phyloP scores from a whole-genome alignment of 306 rosid species.

The Malus fusca region DNA sequence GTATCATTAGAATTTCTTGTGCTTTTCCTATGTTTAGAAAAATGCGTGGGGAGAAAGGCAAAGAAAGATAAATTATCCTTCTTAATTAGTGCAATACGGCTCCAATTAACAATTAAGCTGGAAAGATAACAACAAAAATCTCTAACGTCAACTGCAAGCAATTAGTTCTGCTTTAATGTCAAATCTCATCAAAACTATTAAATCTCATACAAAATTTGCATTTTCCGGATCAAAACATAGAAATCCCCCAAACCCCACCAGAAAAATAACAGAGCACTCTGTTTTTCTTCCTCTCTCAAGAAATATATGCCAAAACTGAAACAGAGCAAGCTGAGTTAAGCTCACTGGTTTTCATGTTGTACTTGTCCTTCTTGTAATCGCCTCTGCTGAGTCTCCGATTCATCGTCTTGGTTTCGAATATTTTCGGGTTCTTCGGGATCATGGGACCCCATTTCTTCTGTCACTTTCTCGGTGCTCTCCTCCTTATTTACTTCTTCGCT shows the following conservation, averaged over 20 bases:
- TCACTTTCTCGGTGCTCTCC: conserved; percentile 17
- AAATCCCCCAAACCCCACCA: conserved; percentile 12
- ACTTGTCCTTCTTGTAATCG: conserved; percentile 1
- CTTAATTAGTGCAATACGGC: not conserved
- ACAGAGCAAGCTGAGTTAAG: too few species aligned
- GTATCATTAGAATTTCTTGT: not conserved
- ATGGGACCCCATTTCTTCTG: conserved; percentile 17
- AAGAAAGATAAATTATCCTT: not conserved
- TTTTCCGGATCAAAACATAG: conserved; percentile 24
- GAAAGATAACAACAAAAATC: not conserved
- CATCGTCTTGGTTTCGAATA: conserved; percentile 5
- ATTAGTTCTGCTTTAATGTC: conserved; percentile 3
- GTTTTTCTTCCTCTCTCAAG: too few species aligned
- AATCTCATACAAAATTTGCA: conserved; percentile 39
- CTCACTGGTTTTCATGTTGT: conserved; percentile 13
- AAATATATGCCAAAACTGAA: too few species aligned
- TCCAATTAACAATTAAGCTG: conserved; percentile 1
- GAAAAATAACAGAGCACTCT: not conserved
- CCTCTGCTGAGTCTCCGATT: not conserved
- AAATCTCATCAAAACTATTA: not conserved
- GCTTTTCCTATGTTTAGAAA: not conserved
- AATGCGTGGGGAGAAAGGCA: not conserved
- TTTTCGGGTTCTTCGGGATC: not conserved
- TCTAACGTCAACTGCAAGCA: not conserved
- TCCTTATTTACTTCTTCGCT: not conserved